Conservation (phyloP, 176 grass and related monocot genomes). For the Typha latifolia region DNA sequence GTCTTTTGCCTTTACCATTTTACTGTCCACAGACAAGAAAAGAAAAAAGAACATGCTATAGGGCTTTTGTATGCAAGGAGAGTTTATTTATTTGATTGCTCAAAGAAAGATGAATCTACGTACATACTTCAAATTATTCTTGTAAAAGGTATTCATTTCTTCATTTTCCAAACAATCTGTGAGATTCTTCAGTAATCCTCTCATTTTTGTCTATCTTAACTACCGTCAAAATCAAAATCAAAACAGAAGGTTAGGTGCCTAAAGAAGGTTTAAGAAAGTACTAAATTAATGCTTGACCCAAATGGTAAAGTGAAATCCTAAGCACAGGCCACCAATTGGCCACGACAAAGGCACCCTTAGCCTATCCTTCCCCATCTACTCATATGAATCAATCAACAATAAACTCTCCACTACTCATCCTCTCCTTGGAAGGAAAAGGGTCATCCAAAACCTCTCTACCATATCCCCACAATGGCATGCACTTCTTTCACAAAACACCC, state of each 20-base stretch:
- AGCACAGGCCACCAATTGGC: slow-evolving; percentile 10
- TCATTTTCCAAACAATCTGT: background rate
- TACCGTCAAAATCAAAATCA: too few relatives aligned
- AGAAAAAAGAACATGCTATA: background rate
- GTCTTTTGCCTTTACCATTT: background rate
- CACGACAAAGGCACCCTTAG: slow-evolving; percentile 6
- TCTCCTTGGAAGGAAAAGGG: background rate
- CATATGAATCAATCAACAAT: background rate
- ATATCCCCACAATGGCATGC: slow-evolving; percentile 11
- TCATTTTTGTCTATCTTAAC: too few relatives aligned
- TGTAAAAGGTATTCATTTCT: background rate
- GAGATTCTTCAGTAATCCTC: too few relatives aligned
- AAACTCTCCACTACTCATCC: slow-evolving; percentile 15
- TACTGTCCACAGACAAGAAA: too few relatives aligned
- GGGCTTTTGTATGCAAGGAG: background rate
- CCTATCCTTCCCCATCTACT: slow-evolving; percentile 3
- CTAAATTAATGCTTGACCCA: background rate
- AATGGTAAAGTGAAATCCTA: background rate
- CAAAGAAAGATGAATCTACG: background rate
- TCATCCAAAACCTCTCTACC: background rate
- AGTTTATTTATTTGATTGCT: background rate
- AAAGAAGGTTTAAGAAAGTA: background rate
- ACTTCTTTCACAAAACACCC: slow-evolving; percentile 13
- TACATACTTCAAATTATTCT: slow-evolving; percentile 5
- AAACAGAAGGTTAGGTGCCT: too few relatives aligned